Conservation (phyloP, 164 flowering plant genomes). For the Umbellularia californica region DNA sequence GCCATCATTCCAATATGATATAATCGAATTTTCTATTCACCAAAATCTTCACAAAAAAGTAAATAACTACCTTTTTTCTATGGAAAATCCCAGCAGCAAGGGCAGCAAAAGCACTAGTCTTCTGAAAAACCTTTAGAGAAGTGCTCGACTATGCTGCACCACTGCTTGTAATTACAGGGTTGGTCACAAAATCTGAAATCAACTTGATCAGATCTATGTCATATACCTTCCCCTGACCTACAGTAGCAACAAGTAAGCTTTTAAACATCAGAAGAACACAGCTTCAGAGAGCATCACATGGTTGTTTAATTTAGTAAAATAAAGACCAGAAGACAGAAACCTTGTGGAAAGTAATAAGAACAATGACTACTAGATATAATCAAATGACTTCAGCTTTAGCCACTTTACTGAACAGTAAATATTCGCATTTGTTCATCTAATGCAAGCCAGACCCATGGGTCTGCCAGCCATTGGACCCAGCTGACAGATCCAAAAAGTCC, state of each 20-base stretch:
- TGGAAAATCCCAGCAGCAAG: slow-evolving; percentile 99
- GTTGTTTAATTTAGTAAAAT: not conserved
- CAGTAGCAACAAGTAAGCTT: slow-evolving; percentile 12
- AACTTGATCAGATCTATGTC: slow-evolving; percentile 78
- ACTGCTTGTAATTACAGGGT: slow-evolving; percentile 98
- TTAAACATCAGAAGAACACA: not conserved
- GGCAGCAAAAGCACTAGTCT: slow-evolving; percentile 94
- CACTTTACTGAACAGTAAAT: not conserved
- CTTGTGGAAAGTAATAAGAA: not conserved
- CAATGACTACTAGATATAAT: not conserved
- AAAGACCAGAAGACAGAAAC: not conserved
- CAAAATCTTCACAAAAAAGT: too few species aligned
- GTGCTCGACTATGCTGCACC: slow-evolving; percentile 83
- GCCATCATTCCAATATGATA: not conserved
- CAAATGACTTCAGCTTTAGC: not conserved
- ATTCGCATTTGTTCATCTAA: too few species aligned
- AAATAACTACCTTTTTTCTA: slow-evolving; percentile 70
- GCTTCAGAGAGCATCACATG: not conserved
- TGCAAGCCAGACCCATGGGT: too few species aligned
- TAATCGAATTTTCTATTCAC: not conserved
- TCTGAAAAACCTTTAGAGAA: slow-evolving; percentile 77
- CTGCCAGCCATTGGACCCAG: too few species aligned
- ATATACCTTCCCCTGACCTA: slow-evolving; percentile 96
- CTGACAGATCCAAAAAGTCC: too few species aligned
- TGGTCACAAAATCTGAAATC: slow-evolving; percentile 86